These are phyloP conservation scores for Ceratocystis diversiconidia DNA, from an alignment of 2,329 filamentous ascomycete species.

Conservation along the genomic window DNA sequence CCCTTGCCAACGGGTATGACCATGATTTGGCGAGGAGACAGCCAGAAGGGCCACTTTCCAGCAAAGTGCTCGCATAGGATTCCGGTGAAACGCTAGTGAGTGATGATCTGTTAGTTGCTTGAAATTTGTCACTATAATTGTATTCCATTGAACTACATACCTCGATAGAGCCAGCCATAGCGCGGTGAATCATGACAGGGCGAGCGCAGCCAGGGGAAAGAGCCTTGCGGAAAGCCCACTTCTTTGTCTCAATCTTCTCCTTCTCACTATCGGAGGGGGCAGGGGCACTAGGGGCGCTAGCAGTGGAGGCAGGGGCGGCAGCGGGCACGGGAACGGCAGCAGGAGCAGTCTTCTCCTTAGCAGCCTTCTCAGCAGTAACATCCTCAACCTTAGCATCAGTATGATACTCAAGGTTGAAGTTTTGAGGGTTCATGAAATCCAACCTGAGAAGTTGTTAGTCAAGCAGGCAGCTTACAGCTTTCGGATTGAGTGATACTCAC, in stretches of 20 bases:
- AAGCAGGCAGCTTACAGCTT: neutral
- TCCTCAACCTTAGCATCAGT: constrained; percentile 45
- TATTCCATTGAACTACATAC: neutral
- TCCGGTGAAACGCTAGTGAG: constrained; percentile 45
- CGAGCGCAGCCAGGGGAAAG: constrained; percentile 57
- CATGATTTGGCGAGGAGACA: constrained; percentile 62
- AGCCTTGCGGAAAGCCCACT: constrained; percentile 29
- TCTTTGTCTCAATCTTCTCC: constrained; percentile 29
- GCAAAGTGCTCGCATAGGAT: constrained; percentile 74
- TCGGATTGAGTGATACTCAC: constrained; percentile 17
- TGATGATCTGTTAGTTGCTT: neutral
- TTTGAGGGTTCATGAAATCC: constrained; percentile 55
- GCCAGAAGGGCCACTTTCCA: constrained; percentile 82
- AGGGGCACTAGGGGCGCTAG: constrained; percentile 13
- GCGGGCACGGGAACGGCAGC: constrained; percentile 17
- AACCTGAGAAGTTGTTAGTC: constrained; percentile 28
- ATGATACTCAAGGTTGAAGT: constrained; percentile 79
- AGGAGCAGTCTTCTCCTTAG: constrained; percentile 24
- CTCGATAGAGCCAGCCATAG: constrained; percentile 55
- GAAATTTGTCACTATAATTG: neutral
- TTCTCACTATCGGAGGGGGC: constrained; percentile 30
- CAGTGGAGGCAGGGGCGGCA: constrained; percentile 24
- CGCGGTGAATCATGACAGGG: constrained; percentile 77
- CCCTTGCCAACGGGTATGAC: constrained; percentile 64
- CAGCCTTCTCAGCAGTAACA: constrained; percentile 17